These are phyloP conservation scores for Suillus hirtellus DNA, from an alignment of 768 basidiomycete species.

Conservation along the genomic window DNA sequence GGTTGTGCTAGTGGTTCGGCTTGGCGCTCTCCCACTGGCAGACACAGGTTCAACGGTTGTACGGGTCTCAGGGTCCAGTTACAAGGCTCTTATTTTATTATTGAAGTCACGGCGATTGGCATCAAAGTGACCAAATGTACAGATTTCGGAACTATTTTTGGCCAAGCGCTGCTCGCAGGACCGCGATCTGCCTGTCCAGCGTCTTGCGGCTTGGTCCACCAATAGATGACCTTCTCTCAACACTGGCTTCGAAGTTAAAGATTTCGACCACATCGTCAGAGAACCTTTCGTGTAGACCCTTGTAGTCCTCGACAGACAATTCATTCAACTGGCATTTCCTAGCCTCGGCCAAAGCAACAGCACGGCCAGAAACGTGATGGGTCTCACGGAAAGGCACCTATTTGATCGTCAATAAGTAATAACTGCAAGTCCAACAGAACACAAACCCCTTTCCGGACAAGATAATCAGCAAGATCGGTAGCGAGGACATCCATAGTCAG, in stretches of 20 bases:
- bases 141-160: slow-evolving; percentile 17
- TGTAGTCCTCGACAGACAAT: slow-evolving; percentile 78
- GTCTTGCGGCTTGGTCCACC: slow-evolving; percentile 88
- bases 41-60: neutral
- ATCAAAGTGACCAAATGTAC: neutral
- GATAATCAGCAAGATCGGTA: slow-evolving; percentile 98
- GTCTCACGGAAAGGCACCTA: slow-evolving; percentile 99
- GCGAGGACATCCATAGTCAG: slow-evolving; percentile 98
- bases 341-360: slow-evolving; percentile 91
- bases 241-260: slow-evolving; percentile 94
- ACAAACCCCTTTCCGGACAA: slow-evolving; percentile 96
- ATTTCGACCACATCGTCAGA: slow-evolving; percentile 77
- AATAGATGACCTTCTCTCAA: slow-evolving; percentile 89
- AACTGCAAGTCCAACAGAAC: slow-evolving; percentile 9
- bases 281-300: slow-evolving; percentile 74
- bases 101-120: neutral
- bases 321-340: slow-evolving; percentile 79
- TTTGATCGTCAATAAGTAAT: slow-evolving; percentile 3
- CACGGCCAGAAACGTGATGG: slow-evolving; percentile 95
- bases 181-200: slow-evolving; percentile 81
- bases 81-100: neutral
- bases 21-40: neutral
- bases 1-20: neutral
- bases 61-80: neutral
- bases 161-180: slow-evolving; percentile 61